A percentile compares a stretch with the other conserved stretches of the same genome.
These are phyloP conservation scores for Termitomyces sp. DNA, from an alignment of 768 basidiomycete species.

Conservation along the genomic window DNA sequence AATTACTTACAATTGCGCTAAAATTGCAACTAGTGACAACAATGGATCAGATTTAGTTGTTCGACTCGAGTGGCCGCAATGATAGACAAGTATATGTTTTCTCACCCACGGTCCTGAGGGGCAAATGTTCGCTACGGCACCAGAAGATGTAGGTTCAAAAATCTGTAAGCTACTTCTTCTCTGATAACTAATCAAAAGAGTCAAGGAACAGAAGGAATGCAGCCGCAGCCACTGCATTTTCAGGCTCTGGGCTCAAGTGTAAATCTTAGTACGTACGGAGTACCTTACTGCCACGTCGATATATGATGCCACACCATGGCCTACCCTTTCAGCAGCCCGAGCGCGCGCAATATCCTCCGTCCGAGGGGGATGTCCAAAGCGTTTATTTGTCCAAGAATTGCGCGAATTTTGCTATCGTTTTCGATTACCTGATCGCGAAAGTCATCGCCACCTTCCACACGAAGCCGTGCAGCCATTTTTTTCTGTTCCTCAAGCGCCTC, in stretches of 20 bases:
- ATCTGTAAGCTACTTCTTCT: neutral
- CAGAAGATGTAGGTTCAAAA: neutral
- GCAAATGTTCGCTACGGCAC: neutral
- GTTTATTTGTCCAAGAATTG: constrained; percentile 15
- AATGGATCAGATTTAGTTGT: too few relatives aligned
- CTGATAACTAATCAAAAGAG: neutral
- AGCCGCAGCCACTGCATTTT: neutral
- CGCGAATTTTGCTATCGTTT: constrained; percentile 17
- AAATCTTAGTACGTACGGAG: too few relatives aligned
- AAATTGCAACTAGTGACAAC: too few relatives aligned
- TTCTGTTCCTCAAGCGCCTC: constrained; percentile 10
- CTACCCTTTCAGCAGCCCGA: neutral
- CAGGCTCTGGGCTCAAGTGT: too few relatives aligned
- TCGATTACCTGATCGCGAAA: constrained; percentile 9
- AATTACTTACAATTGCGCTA: too few relatives aligned
- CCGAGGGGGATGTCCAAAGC: constrained; percentile 20
- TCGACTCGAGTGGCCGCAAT: too few relatives aligned
- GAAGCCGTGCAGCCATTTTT: constrained; percentile 2
- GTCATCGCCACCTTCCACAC: constrained; percentile 8
- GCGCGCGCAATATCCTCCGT: constrained; percentile 1
- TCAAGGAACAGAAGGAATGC: neutral
- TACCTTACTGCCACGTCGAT: too few relatives aligned
- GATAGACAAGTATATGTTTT: too few relatives aligned
- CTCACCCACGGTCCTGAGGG: too few relatives aligned
- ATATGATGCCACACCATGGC: neutral